These are phyloP conservation scores for Fragaria ananassa DNA, from an alignment of 306 rosid genomes.

Conservation along the genomic window DNA sequence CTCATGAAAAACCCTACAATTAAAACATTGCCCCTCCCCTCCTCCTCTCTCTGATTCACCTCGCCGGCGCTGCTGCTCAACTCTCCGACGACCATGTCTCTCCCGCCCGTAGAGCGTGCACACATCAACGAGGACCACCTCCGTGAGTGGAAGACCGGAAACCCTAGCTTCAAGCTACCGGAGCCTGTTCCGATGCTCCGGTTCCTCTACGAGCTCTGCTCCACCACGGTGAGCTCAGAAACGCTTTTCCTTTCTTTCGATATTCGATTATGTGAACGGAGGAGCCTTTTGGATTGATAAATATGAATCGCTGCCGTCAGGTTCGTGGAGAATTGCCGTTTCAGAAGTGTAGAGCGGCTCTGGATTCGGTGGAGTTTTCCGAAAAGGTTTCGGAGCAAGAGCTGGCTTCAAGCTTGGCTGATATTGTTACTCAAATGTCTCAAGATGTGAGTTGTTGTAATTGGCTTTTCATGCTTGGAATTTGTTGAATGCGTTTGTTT, in stretches of 20 bases:
- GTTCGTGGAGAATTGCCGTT: constrained; percentile 89
- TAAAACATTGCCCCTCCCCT: constrained; percentile 20
- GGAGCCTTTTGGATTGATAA: constrained; percentile 12
- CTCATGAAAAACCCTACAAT: constrained; percentile 26
- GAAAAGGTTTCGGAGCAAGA: constrained; percentile 51
- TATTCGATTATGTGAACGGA: background rate
- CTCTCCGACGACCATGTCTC: constrained; percentile 54
- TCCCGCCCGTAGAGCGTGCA: constrained; percentile 59
- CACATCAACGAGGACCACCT: constrained; percentile 61
- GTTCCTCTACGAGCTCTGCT: constrained; percentile 93
- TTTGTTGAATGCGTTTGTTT: background rate
- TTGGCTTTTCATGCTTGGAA: background rate
- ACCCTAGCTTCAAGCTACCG: constrained; percentile 50
- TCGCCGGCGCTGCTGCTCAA: background rate
- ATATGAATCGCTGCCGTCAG: constrained; percentile 32
- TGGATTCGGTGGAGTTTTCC: constrained; percentile 73
- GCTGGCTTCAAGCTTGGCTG: constrained; percentile 78
- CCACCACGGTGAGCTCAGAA: constrained; percentile 58
- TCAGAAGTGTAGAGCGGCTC: constrained; percentile 76
- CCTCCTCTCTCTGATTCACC: constrained; percentile 27
- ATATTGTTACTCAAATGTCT: constrained; percentile 88
- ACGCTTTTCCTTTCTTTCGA: background rate
- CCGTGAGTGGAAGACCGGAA: constrained; percentile 89
- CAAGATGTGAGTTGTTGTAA: constrained; percentile 69
- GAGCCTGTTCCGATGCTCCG: constrained; percentile 75